phyloP scores from a whole-genome alignment of 2,329 filamentous ascomycete genomes.

The Aurifilum marmelostoma region DNA sequence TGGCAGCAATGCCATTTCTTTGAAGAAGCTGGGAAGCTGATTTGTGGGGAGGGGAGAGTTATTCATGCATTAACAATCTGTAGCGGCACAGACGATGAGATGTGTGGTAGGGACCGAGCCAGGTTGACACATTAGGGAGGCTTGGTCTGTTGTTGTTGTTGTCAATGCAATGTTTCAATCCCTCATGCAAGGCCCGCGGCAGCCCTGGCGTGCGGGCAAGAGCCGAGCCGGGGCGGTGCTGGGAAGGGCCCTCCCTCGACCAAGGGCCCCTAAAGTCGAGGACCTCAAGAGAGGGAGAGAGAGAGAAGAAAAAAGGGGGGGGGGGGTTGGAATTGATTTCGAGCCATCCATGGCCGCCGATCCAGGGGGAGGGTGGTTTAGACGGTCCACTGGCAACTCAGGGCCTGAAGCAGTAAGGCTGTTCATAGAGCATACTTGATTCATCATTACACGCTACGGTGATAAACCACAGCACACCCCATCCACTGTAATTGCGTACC shows the following conservation, averaged over 20 bases:
- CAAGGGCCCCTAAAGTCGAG: neutral
- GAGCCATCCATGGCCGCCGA: no score
- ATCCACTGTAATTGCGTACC: neutral
- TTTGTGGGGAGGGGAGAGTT: no score
- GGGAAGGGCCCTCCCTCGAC: no score
- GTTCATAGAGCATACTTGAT: no score
- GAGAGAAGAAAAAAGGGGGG: neutral
- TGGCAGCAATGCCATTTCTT: no score
- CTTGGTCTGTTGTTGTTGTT: no score
- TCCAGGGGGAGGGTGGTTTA: neutral
- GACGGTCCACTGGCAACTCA: neutral
- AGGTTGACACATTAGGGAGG: neutral
- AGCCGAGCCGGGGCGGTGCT: slow-evolving; percentile 4
- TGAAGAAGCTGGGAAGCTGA: no score
- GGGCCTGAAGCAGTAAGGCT: neutral
- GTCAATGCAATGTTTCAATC: neutral
- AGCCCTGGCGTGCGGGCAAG: slow-evolving; percentile 10
- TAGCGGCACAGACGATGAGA: neutral
- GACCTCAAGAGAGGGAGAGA: neutral
- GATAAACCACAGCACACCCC: neutral
- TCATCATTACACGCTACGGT: neutral
- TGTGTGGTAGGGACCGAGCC: neutral
- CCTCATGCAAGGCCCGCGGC: slow-evolving; percentile 1
- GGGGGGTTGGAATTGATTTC: no score
- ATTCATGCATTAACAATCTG: no score